Base-by-base conservation (phyloP, 352 stramenopile genomes). In the Phytophthora constricta region DNA sequence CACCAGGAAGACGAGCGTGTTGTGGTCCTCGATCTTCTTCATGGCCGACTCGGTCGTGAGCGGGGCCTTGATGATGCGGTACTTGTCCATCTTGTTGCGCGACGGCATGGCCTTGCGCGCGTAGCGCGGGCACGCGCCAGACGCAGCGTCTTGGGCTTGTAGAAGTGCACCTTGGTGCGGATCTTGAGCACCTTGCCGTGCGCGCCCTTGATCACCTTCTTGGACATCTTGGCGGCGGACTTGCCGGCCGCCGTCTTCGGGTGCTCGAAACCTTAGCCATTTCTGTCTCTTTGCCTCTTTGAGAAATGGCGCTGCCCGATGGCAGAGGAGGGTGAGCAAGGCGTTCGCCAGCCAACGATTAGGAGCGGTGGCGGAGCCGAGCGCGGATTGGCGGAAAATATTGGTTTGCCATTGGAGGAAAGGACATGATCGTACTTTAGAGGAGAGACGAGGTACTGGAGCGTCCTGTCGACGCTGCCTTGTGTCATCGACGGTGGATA, bases 21-120 rank as follows among this genome's bases (percentile, higher is more conserved):
- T 99, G 93, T 99, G 98, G 86, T 99, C 97, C 77, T 99, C 98
- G 70, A 99, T 99, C 84, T 99, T 99, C 89, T 99, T 99, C 98
- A 99, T 99, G 62, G 98, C 98, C 74, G 97, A 99, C 84, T 99
- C 97, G 34, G 98, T 99, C 56, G 98, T 99, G 51, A 99, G 83
- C 39, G 98, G 98, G 64, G 97, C 96, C 91, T 99, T 99, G 87
- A 99, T 99, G 76, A 99, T 97, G 80, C 95, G 92, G 89, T 98
- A 98, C 90, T 99, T 99, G 87, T 99, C 96, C 68, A 99, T 85
- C 74, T 97, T 98, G 80, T 90, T 97, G 86, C 97, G 96, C 79
- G 84, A 95, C 25, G 95, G 91, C 33, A 97, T 86, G 65, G 91
- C 80, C 85, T 98, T 98, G 72, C 77, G 83, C n/a, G 90, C 82